Evolutionary conservation across 495 filamentous ascomycete genomes (phyloP).

Genomic region (Lasiosphaeris hirsuta): DNA sequence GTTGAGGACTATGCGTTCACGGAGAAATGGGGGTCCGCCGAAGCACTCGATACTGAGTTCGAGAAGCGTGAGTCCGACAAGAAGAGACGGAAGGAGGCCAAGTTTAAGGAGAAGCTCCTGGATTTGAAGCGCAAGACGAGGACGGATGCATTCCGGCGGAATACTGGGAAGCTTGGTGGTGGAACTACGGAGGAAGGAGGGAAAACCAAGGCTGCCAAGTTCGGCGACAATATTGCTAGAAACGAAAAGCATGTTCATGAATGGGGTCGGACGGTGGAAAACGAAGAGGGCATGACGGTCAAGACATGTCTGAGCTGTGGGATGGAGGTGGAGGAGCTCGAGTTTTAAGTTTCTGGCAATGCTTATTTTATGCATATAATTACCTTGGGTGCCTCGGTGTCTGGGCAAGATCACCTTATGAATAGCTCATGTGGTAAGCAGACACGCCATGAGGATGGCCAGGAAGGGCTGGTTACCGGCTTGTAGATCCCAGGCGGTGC

Average conservation of each 20-base stretch:
- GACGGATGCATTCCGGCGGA: slow-evolving; percentile 79
- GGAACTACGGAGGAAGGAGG: slow-evolving; percentile 14
- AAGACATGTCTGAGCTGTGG: slow-evolving; percentile 87
- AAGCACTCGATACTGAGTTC: slow-evolving; percentile 87
- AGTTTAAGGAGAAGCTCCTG: slow-evolving; percentile 82
- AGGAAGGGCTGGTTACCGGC: too few species aligned
- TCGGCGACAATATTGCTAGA: slow-evolving; percentile 70
- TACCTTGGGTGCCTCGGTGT: not conserved
- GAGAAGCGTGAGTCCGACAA: slow-evolving; percentile 74
- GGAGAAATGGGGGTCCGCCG: slow-evolving; percentile 77
- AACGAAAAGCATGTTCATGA: slow-evolving; percentile 81
- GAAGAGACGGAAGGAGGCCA: slow-evolving; percentile 83
- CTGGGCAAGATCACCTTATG: not conserved
- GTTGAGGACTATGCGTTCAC: slow-evolving; percentile 89
- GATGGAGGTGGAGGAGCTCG: slow-evolving; percentile 96
- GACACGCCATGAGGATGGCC: too few species aligned
- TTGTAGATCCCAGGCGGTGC: too few species aligned
- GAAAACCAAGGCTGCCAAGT: slow-evolving; percentile 55
- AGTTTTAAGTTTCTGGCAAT: slow-evolving; percentile 55
- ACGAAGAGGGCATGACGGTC: slow-evolving; percentile 73
- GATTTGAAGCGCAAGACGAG: slow-evolving; percentile 92
- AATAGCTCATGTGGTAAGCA: not conserved
- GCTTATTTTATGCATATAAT: not conserved
- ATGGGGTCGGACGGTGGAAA: slow-evolving; percentile 79
- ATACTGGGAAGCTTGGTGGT: slow-evolving; percentile 40